Conservation (phyloP, 2,329 filamentous ascomycete species). For the Coniosporium tulheliwenetii region DNA sequence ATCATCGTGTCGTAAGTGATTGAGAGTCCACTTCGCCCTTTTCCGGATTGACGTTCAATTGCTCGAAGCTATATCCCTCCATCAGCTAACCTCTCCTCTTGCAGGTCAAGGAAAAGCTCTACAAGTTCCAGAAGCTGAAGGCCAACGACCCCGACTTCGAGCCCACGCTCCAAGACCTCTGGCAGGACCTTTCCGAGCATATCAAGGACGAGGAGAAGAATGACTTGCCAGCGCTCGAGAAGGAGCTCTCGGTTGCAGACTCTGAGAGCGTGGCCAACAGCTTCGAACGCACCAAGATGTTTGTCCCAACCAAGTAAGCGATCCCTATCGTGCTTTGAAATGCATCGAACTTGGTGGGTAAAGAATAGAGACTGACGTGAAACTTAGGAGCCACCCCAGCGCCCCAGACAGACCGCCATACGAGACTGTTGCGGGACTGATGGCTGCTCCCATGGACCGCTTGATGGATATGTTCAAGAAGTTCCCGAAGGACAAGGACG, state of each 20-base stretch:
- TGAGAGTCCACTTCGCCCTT: neutral
- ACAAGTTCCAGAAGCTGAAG: conserved; percentile 6
- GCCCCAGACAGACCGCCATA: conserved; percentile 28
- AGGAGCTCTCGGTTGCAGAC: conserved; percentile 5
- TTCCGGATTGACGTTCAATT: neutral
- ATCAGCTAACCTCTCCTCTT: neutral
- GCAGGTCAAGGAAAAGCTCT: conserved; percentile 10
- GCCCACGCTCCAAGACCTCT: conserved; percentile 6
- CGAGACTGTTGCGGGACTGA: conserved; percentile 36
- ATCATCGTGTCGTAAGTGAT: conserved; percentile 19
- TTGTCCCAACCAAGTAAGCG: conserved; percentile 5
- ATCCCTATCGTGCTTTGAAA: neutral
- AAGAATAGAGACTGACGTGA: no score
- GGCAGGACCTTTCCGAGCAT: conserved; percentile 7
- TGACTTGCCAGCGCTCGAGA: conserved; percentile 9
- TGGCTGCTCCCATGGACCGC: conserved; percentile 42
- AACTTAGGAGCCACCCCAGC: conserved; percentile 2
- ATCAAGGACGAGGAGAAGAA: conserved; percentile 9
- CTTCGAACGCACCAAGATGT: conserved; percentile 8
- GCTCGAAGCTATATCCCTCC: neutral
- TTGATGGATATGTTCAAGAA: conserved; percentile 38
- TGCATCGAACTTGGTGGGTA: no score
- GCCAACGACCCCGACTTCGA: conserved; percentile 6
- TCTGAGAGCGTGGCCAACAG: conserved; percentile 5
- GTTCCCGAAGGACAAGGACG: conserved; percentile 24